Evolutionary conservation across 164 flowering plant species (phyloP), one percentile per base, ranked within the genome.

Genomic region (Piper betle): DNA sequence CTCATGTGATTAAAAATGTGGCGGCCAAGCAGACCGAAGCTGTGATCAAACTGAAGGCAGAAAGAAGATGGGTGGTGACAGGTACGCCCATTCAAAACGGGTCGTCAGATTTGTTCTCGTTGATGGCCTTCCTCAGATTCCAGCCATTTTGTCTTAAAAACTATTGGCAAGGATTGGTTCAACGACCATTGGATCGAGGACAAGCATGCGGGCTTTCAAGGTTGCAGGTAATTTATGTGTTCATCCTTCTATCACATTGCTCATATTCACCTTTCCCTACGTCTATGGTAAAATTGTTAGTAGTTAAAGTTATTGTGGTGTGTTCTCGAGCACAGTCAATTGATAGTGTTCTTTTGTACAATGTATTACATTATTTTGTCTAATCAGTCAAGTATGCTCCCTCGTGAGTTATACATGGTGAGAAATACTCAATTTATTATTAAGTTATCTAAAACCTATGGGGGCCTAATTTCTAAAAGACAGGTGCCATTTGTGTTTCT

Each of bases 41-140:
- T n/a, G 96, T 87, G 33, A 71, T 77, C 39, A 72, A 70, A 42
- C 67, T 89, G 71, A 83, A 72, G 39, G 85, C 94, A 39, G 74
- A 65, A 66, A 64, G 90, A 57, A 85, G 96, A 61, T 92, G 98
- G 96, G 96, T 69, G 39, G 96, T 92, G 15, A 89, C 96, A 0
- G 96, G 96, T 59, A 87, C 96, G 41, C 98, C 98, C 12, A 84
- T 92, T 54, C 96, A 89, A 66, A 89, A 92, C 74, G 82, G 84
- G 62, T 82, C 93, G 0, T 72, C 70, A 58, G 96, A 92, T 79
- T 74, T 92, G 77, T 92, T 81, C 64, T 83, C 96, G n/a, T 73
- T 92, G 55, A 81, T 92, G 88, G 77, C 84, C 5, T 92, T 92
- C 72, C 66, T 92, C 74, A 83, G 72, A 55, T 89, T 89, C 73